Base-by-base conservation (phyloP, 345 rosid genomes). In the Rhodamnia rubescens region DNA sequence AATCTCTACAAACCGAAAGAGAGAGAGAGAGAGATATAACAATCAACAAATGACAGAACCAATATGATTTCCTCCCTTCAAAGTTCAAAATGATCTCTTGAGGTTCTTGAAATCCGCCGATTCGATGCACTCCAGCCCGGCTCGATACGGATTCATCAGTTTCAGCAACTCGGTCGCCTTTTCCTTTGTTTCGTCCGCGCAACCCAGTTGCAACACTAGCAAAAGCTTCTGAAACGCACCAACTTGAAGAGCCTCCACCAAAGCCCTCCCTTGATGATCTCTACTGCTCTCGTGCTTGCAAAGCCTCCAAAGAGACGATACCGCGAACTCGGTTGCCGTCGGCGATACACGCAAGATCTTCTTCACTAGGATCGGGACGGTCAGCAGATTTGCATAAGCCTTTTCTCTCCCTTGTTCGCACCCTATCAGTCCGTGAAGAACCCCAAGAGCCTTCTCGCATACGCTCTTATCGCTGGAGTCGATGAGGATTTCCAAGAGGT, bases 181-280 rank as follows among this genome's bases (percentile, higher is more conserved):
- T 91, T 92, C 94, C 85, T 92, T 93, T 0, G 95, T 92, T 27
- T 87, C 87, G 10, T 83, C 85, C 4, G 86, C 88, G 29, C 93
- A 93, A 1, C 94, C 96, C 29, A 91, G 81, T 83, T 92, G 94
- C n/a, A 93, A 74, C 22, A 93, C 78, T 87, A 93, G 47, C 75
- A 93, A 86, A 26, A 93, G 90, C 89, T 93, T 93, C 86, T 93
- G 94, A 84, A 93, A 93, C 4, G 88, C 90, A 15, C 96, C 94
- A 10, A 92, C 90, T 80, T 93, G 92, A 61, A 92, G 92, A 10
- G 90, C 90, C 53, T 93, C 94, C 4, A 87, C 83, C 57, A 90
- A 1, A 6, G 88, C 81, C 26, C 49, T 74, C 83, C 83, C 91
- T 55, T 87, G 87, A 36, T 90, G 27, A 11, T 86, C 47, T 54